Base-by-base conservation (phyloP, 1,284 basidiomycete genomes). In the Rhodotorula sp. region DNA sequence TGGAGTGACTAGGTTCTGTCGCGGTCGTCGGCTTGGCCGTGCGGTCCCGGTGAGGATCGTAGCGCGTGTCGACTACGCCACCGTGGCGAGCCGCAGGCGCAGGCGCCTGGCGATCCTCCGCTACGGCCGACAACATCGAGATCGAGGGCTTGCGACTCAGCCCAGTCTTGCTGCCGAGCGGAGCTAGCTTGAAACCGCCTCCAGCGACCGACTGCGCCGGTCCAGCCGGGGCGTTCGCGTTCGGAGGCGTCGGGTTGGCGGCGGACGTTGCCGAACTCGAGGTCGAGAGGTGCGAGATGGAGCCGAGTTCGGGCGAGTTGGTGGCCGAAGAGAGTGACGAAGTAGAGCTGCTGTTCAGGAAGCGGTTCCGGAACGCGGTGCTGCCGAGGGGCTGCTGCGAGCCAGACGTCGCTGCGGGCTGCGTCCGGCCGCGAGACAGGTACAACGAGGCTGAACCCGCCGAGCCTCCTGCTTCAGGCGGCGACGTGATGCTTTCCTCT, bases 361-460 rank as follows among this genome's bases (percentile, higher is more conserved):
- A 71, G 4, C 73, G 66, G 56, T 74, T 70, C 5, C 73, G 69
- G 61, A 74, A 69, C 26, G 70, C 70, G 12, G 73, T 71, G 62
- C 70, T 71, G 34, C 67, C 66, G 14, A 62, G 62, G 4, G 73
- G 64, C 23, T 68, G 67, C 31, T 62, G 67, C 7, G 26, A 29
- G 26, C 14, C 16, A 12, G 14, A n/a, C 12, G 12, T 56, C 29
- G 26, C 54, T 29, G n/a, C 12, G 16, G 54, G 26, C 26, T 56
- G 54, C 54, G 16, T n/a, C 26, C 26, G 14, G 29, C 26, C 54
- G 16, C 54, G 54, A n/a, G 54, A 56, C 54, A 26, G 18, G 54
- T n/a, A 56, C n/a, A 56, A 29, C 14, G 54, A 26, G 12, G 54
- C 54, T 43, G 31, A 7, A 21, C 29, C 20, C 26, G n/a, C 26